Base-by-base conservation (phyloP, 306 rosid genomes). In the Carpinus viminea region DNA sequence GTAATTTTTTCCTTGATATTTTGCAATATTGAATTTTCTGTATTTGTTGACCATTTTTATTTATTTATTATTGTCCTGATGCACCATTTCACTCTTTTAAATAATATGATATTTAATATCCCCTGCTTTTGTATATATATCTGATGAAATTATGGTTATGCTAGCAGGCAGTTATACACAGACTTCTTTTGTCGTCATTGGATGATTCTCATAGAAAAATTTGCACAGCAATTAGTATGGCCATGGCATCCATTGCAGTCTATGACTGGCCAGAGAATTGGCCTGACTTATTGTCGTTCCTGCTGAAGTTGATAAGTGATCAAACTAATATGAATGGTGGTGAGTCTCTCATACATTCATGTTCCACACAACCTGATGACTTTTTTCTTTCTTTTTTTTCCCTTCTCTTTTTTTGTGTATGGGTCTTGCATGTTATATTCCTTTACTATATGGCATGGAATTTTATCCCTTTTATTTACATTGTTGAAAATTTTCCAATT, bases 201-300 rank as follows among this genome's bases (percentile, higher is more conserved):
- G 98, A 92, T 85, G 98, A 92, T 66, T 82, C 97, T 78, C 93
- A 91, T 78, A 85, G 89, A 82, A 95, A 94, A 88, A 90, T 95
- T 52, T 91, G 98, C 86, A 95, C 97, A 4, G 98, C 98, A 78
- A 76, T 92, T 76, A 90, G 98, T 82, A 90, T 95, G 98, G 98
- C 93, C 77, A 91, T 95, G 83, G 97, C 98, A 61, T 87, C 98
- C 60, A 87, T 95, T 75, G 97, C 98, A 26, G 82, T 76, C 72
- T 81, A 92, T 86, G 98, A 95, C 81, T 95, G 98, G 98, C 98
- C 98, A 16, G 98, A 92, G 81, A 84, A 77, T 72, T 95, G 98
- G 98, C 90, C 98, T 34, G 98, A 92, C 76, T 88, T 95, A 83
- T 84, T 95, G 82, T 96, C 96, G 1, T 89, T 78, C 81, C 92